Evolutionary conservation across 805 yeast genomes (phyloP).

Genomic region (Priceomyces medius): DNA sequence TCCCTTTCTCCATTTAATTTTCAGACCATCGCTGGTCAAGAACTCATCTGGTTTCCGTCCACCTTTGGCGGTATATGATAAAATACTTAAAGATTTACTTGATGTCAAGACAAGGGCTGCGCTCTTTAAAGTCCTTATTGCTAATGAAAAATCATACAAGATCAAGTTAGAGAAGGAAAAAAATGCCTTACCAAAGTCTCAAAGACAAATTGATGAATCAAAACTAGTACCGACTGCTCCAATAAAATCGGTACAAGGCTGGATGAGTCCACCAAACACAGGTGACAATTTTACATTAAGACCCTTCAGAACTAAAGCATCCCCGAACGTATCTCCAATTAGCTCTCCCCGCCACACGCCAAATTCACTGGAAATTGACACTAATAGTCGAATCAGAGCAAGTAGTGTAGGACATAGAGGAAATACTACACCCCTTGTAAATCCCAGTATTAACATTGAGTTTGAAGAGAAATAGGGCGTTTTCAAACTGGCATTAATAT

Average conservation of each 20-base stretch:
- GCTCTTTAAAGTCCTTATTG: slow-evolving; percentile 20
- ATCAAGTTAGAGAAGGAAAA: slow-evolving; percentile 33
- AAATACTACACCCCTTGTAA: slow-evolving; percentile 20
- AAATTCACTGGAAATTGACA: slow-evolving; percentile 7
- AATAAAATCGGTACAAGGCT: not conserved
- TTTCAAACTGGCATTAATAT: not conserved
- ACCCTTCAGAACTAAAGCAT: slow-evolving; percentile 41
- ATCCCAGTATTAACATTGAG: slow-evolving; percentile 28
- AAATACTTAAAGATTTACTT: slow-evolving; percentile 29
- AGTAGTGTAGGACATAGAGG: slow-evolving; percentile 15
- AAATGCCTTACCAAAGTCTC: slow-evolving; percentile 14
- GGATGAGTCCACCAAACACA: slow-evolving; percentile 16
- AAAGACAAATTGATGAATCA: slow-evolving; percentile 2
- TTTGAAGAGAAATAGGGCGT: slow-evolving; percentile 19
- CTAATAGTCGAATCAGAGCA: slow-evolving; percentile 3
- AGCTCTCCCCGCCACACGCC: slow-evolving; percentile 34
- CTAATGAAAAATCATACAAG: slow-evolving; percentile 26
- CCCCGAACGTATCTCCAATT: slow-evolving; percentile 41
- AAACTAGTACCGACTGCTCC: slow-evolving; percentile 2
- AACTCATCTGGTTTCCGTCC: slow-evolving; percentile 40
- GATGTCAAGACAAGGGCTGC: slow-evolving; percentile 19
- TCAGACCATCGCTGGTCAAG: slow-evolving; percentile 40
- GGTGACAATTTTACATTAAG: slow-evolving; percentile 36
- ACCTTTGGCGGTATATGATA: slow-evolving; percentile 27
- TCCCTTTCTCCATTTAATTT: slow-evolving; percentile 41